Base-by-base conservation (phyloP, 306 rosid genomes). In the Pachyrhizus erosus region DNA sequence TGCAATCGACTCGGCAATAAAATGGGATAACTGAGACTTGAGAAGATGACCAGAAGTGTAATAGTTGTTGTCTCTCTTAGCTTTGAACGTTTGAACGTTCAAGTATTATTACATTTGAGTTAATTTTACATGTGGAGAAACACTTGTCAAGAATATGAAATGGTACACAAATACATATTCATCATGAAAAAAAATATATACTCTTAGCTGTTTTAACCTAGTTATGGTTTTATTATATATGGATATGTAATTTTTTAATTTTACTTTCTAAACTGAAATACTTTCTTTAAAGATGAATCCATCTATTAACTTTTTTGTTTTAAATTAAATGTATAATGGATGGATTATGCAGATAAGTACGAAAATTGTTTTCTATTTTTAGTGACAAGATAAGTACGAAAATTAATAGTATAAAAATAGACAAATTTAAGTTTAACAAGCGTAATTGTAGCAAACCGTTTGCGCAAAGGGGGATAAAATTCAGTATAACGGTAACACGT, bases 1-100 rank as follows among this genome's bases (percentile, higher is more conserved):
- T 76, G 90, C 97, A 87, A 81, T 80, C 86, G 90, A 91, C 90
- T 90, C 88, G 97, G 92, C 98, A 84, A 81, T 87, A 90, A 91
- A 90, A 61, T 55, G n/a, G 98, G 93, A 76, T 52, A 67, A 18
- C 62, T 74, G 58, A 74, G 89, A 91, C 91, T 87, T 80, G 34
- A 77, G 84, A 88, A 83, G 88, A 87, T 77, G 86, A 85, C 88
- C 88, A 83, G 26, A 80, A 49, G 9, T 6, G 42, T 37, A 37
- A 10, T 37, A 6, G 10, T 61, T 21, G 70, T 54, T 52, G 64
- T 73, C 43, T 69, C 33, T 21, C 33, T 69, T 39, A 11, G 13
- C 55, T 43, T 69, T 42, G 55, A 42, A 21, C 37, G 1, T 43
- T 69, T 42, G 55, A 42, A 21, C 37, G 1, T 39, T 5, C 9